Percentiles rank a stretch among this genome's conserved stretches.
Evolutionary conservation across 805 yeast species (phyloP).

Genomic region (Ogataea paraovalis): DNA sequence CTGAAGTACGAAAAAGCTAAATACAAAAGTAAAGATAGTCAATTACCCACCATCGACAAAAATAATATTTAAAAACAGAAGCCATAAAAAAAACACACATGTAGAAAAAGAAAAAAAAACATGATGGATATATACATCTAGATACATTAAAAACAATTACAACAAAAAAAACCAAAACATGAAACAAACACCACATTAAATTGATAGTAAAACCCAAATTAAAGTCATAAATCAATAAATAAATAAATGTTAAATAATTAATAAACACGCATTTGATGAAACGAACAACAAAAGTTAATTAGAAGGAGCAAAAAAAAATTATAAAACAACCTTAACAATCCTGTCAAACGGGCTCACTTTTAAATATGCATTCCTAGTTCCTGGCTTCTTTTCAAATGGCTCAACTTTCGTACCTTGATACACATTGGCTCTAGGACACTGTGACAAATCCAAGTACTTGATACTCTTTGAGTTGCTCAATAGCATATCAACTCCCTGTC

Average conservation of each 20-base stretch:
- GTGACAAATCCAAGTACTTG: slow-evolving; percentile 55
- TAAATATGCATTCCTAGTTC: slow-evolving; percentile 55
- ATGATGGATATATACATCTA: too few relatives aligned
- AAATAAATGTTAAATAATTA: neutral
- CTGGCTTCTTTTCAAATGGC: slow-evolving; percentile 45
- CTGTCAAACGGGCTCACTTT: slow-evolving; percentile 45
- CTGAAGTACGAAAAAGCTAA: too few relatives aligned
- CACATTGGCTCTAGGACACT: slow-evolving; percentile 65
- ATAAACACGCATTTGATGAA: neutral
- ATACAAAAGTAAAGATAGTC: too few relatives aligned
- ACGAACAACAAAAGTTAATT: neutral
- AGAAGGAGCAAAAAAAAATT: slow-evolving; percentile 5
- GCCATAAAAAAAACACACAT: too few relatives aligned
- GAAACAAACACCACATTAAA: neutral
- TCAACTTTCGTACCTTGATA: slow-evolving; percentile 62
- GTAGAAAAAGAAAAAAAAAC: too few relatives aligned
- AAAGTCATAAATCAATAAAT: neutral
- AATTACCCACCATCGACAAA: too few relatives aligned
- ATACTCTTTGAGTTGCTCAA: slow-evolving; percentile 53
- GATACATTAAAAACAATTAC: neutral
- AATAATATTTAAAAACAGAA: too few relatives aligned
- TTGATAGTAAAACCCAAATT: neutral
- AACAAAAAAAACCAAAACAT: neutral
- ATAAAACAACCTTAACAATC: slow-evolving; percentile 55
- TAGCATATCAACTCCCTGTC: slow-evolving; percentile 71